A percentile compares a stretch with the other conserved stretches of the same genome.
Evolutionary conservation across 768 basidiomycete species (phyloP).

Genomic region (Leccinum variicolor): DNA sequence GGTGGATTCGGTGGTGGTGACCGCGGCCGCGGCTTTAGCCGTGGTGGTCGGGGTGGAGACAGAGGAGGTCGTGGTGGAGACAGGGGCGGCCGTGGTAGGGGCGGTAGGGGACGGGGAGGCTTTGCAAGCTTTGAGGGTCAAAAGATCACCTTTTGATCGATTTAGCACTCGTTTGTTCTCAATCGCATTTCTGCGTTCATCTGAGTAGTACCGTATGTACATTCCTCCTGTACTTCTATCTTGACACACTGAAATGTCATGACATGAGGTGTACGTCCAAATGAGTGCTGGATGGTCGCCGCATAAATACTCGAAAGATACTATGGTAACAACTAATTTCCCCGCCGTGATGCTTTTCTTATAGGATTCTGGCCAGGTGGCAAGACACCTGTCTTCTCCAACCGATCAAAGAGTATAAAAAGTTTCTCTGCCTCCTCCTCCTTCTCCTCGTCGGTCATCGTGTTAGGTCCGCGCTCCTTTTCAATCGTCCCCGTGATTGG

Average conservation of each 20-base stretch:
- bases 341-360: constrained; percentile 56
- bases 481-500: constrained; percentile 82
- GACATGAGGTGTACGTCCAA: neutral
- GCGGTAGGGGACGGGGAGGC: constrained; percentile 48
- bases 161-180: neutral
- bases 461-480: constrained; percentile 34
- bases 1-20: constrained; percentile 33
- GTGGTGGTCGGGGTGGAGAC: constrained; percentile 43
- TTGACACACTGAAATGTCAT: constrained; percentile 1
- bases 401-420: constrained; percentile 85
- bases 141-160: constrained; percentile 45
- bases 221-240: neutral
- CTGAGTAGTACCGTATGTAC: neutral
- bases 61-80: constrained; percentile 32
- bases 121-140: constrained; percentile 49
- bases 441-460: constrained; percentile 96
- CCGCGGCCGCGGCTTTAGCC: constrained; percentile 38
- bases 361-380: constrained; percentile 67
- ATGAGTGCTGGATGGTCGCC: neutral
- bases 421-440: constrained; percentile 90
- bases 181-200: neutral
- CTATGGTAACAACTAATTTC: constrained; percentile 8
- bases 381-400: constrained; percentile 74
- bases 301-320: neutral
- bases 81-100: constrained; percentile 41